Evolutionary conservation across 2,329 filamentous ascomycete species (phyloP).

Genomic region (Pseudogymnoascus sp.): DNA sequence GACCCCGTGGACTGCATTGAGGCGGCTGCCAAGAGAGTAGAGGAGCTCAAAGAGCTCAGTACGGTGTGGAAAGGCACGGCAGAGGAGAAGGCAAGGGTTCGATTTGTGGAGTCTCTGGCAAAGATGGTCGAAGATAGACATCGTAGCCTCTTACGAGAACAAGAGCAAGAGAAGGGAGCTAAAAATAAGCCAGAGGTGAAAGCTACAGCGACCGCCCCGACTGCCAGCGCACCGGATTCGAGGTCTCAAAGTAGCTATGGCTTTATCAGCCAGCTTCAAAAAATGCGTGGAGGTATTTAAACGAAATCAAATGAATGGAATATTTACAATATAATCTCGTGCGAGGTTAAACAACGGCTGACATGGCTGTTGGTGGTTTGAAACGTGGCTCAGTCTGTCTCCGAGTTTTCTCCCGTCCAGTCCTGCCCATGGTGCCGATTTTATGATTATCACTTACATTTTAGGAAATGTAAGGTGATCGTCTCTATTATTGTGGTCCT

Average conservation of each 20-base stretch:
- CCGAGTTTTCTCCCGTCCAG: background rate
- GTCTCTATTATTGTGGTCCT: background rate
- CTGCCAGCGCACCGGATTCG: constrained; percentile 15
- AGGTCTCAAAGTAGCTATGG: constrained; percentile 27
- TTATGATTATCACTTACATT: constrained; percentile 3
- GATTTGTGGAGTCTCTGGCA: constrained; percentile 74
- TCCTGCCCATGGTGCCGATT: background rate
- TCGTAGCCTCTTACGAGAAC: constrained; percentile 27
- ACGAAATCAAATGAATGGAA: background rate
- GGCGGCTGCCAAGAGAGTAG: constrained; percentile 65
- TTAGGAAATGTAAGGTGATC: background rate
- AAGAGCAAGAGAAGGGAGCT: constrained; percentile 23
- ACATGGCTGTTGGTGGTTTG: background rate
- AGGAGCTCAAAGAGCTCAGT: constrained; percentile 68
- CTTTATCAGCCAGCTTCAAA: constrained; percentile 30
- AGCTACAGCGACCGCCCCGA: background rate
- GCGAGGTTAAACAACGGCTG: background rate
- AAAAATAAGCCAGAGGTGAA: constrained; percentile 13
- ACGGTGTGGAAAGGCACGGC: constrained; percentile 92
- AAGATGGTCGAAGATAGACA: constrained; percentile 73
- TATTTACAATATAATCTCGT: background rate
- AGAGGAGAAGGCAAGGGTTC: constrained; percentile 77
- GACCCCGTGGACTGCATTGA: constrained; percentile 63
- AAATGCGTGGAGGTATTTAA: constrained; percentile 27
- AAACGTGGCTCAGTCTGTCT: background rate